phyloP scores from a whole-genome alignment of 495 filamentous ascomycete species.

The Amphirosellinia nigrospora region DNA sequence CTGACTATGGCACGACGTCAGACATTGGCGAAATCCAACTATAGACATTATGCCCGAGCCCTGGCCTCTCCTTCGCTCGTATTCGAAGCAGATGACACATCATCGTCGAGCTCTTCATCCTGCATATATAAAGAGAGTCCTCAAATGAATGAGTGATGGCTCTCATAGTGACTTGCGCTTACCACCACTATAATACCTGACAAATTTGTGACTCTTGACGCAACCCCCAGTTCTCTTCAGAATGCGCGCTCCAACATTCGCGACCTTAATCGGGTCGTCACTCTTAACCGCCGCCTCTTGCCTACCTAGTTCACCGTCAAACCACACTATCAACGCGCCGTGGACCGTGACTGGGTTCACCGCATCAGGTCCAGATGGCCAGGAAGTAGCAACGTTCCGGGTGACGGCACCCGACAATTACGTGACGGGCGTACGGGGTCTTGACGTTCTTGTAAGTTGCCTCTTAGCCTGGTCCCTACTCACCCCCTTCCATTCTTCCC shows the following conservation, averaged over 20 bases:
- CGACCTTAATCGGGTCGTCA: slow-evolving; percentile 1
- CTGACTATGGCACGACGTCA: slow-evolving; percentile 3
- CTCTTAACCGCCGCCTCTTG: slow-evolving; percentile 12
- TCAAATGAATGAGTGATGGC: background rate
- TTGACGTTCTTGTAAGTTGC: slow-evolving; percentile 21
- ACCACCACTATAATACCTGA: background rate
- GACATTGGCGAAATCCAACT: slow-evolving; percentile 9
- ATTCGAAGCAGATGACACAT: slow-evolving; percentile 11
- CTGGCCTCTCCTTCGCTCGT: background rate
- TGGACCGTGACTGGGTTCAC: slow-evolving; percentile 20
- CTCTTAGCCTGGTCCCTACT: background rate
- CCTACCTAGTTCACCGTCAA: slow-evolving; percentile 1
- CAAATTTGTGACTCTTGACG: slow-evolving; percentile 6
- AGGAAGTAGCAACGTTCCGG: slow-evolving; percentile 20
- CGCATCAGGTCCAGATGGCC: slow-evolving; percentile 11
- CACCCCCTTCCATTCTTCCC: background rate
- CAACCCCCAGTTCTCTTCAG: slow-evolving; percentile 8
- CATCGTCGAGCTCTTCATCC: background rate
- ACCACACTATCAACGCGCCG: slow-evolving; percentile 10
- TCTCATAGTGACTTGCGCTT: background rate
- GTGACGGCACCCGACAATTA: slow-evolving; percentile 20
- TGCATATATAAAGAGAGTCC: slow-evolving; percentile 20
- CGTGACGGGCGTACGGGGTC: slow-evolving; percentile 20
- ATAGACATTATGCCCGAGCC: background rate
- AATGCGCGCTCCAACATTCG: slow-evolving; percentile 14